Evolutionary conservation across 2,329 filamentous ascomycete species (phyloP).

Genomic region (Paracorniculantispora psalliotae): DNA sequence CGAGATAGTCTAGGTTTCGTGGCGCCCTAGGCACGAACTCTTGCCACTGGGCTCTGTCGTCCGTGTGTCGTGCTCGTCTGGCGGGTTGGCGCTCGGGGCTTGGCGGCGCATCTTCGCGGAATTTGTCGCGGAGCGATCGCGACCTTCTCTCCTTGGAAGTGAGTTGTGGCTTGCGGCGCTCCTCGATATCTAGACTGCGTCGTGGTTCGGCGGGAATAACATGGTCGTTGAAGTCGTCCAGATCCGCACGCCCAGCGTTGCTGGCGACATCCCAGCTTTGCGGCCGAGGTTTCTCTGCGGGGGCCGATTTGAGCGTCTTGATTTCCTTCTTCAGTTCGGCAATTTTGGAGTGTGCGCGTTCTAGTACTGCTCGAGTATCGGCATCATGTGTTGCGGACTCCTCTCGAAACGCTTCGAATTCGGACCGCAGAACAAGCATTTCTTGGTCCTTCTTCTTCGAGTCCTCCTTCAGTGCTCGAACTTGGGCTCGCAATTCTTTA

Average conservation of each 20-base stretch:
- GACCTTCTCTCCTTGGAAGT: background rate
- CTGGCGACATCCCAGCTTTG: constrained; percentile 27
- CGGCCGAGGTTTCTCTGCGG: constrained; percentile 20
- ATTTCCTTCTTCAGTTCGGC: constrained; percentile 51
- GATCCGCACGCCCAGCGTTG: constrained; percentile 10
- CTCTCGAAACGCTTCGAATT: constrained; percentile 50
- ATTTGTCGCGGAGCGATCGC: constrained; percentile 31
- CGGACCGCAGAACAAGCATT: constrained; percentile 42
- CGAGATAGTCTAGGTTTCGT: constrained; percentile 33
- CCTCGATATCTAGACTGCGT: constrained; percentile 24
- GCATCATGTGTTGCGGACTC: constrained; percentile 49
- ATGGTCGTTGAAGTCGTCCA: background rate
- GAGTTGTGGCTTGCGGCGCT: background rate
- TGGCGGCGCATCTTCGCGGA: constrained; percentile 24
- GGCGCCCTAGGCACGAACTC: constrained; percentile 38
- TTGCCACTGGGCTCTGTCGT: constrained; percentile 34
- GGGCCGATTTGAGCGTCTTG: constrained; percentile 35
- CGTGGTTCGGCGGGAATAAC: constrained; percentile 11
- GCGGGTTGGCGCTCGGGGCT: background rate
- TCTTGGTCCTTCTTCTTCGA: constrained; percentile 44
- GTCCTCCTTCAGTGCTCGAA: constrained; percentile 41
- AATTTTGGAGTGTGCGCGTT: constrained; percentile 54
- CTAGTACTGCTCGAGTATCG: constrained; percentile 51
- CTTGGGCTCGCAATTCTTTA: constrained; percentile 36
- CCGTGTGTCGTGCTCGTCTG: background rate